phyloP scores from a whole-genome alignment of 75 land plant species.

The Cunninghamia lanceolata region DNA sequence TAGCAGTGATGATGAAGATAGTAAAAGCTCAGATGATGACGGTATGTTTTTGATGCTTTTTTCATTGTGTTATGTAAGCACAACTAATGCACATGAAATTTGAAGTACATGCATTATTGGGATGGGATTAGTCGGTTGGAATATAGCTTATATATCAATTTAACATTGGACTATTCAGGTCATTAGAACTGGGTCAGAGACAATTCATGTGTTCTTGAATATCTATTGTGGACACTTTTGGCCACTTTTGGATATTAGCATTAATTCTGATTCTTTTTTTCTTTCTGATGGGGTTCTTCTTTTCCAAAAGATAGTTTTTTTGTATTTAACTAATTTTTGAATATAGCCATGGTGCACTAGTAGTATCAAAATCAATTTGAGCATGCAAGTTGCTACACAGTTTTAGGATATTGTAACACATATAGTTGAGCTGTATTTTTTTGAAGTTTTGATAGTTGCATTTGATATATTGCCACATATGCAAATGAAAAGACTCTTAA shows the following conservation, averaged over 20 bases:
- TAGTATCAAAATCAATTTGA: background rate
- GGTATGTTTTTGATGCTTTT: slow-evolving; percentile 6
- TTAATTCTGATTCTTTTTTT: background rate
- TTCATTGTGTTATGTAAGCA: background rate
- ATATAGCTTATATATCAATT: background rate
- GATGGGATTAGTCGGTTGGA: background rate
- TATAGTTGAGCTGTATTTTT: background rate
- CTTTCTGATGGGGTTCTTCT: background rate
- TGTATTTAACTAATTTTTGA: background rate
- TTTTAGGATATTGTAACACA: background rate
- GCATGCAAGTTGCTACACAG: background rate
- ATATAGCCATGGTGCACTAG: background rate
- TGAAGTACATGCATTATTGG: background rate
- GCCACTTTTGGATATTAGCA: background rate
- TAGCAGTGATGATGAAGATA: slow-evolving; percentile 32
- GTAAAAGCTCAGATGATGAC: slow-evolving; percentile 23
- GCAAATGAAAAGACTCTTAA: background rate
- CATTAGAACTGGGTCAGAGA: background rate
- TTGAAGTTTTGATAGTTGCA: background rate
- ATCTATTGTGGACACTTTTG: background rate
- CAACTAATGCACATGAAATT: background rate
- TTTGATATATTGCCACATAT: background rate
- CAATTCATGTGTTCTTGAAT: background rate
- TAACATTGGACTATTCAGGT: background rate
- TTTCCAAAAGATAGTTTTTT: background rate